A percentile compares a stretch with the other conserved stretches of the same genome.
Conservation (phyloP, 768 basidiomycete genomes). For the Pleurotus tuber-regium region DNA sequence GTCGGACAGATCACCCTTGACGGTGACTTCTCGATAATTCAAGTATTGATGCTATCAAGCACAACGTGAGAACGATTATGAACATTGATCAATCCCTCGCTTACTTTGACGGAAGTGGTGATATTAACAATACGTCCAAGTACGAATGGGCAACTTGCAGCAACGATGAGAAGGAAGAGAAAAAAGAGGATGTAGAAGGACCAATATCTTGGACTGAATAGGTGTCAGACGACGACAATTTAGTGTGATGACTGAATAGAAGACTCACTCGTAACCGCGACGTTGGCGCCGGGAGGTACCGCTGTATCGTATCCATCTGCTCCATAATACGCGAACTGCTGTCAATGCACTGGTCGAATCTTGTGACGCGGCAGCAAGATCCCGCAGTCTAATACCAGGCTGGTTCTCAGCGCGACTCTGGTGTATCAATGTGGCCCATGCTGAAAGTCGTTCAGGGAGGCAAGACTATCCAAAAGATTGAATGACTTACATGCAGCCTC, state of each 20-base stretch:
- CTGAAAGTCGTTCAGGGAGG: constrained; percentile 18
- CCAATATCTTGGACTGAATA: constrained; percentile 34
- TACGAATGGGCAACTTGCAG: constrained; percentile 31
- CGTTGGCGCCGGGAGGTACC: constrained; percentile 31
- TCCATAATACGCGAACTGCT: constrained; percentile 33
- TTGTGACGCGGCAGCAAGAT: constrained; percentile 31
- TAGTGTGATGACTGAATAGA: background rate
- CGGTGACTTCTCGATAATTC: constrained; percentile 31
- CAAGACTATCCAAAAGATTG: background rate
- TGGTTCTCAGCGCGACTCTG: constrained; percentile 28
- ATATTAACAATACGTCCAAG: constrained; percentile 37
- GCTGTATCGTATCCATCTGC: constrained; percentile 27
- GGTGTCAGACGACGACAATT: background rate
- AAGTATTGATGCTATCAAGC: constrained; percentile 28
- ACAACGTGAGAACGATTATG: background rate
- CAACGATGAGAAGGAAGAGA: constrained; percentile 26
- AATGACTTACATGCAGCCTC: constrained; percentile 35
- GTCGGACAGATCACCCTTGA: constrained; percentile 32
- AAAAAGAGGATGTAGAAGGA: constrained; percentile 34
- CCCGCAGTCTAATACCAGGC: constrained; percentile 33
- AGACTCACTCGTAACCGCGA: constrained; percentile 35
- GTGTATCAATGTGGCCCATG: constrained; percentile 44
- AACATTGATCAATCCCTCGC: constrained; percentile 6
- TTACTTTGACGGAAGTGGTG: constrained; percentile 25
- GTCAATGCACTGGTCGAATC: constrained; percentile 26